Percentiles rank a stretch among this genome's conserved stretches.
Conservation (phyloP, 352 stramenopile species). For the Saprolegnia diclina region DNA sequence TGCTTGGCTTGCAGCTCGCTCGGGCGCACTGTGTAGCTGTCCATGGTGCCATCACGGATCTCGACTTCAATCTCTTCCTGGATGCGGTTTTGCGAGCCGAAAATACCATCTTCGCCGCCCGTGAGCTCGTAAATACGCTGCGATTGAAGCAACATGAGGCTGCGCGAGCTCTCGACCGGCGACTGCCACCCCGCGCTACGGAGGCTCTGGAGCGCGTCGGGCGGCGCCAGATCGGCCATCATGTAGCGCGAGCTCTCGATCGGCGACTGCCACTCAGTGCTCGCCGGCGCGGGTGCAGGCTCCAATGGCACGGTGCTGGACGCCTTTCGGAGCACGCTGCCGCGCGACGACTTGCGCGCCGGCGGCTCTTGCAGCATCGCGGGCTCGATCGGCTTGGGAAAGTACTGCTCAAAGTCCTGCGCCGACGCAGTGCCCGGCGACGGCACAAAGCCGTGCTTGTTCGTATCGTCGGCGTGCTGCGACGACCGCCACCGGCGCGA, state of each 20-base stretch:
- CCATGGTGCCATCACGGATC: not conserved
- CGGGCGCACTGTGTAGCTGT: not conserved
- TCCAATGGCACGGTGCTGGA: not conserved
- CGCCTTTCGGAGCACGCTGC: slow-evolving; percentile 12
- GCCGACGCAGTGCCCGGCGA: not conserved
- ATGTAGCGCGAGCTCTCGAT: slow-evolving; percentile 13
- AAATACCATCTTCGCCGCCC: not conserved
- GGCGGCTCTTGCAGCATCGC: not conserved
- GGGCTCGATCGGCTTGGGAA: slow-evolving; percentile 11
- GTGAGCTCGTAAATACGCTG: slow-evolving; percentile 1
- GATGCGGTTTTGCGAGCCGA: not conserved
- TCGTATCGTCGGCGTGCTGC: not conserved
- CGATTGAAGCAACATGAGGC: slow-evolving; percentile 12
- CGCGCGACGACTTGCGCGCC: slow-evolving; percentile 11
- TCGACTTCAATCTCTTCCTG: not conserved
- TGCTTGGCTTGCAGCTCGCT: not conserved
- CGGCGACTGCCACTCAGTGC: not conserved
- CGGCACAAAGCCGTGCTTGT: not conserved
- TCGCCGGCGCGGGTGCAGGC: not conserved
- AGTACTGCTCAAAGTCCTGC: slow-evolving; percentile 16
- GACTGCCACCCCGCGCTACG: slow-evolving; percentile 7
- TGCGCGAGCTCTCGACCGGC: slow-evolving; percentile 19
- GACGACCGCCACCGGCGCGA: not conserved
- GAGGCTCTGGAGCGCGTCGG: not conserved
- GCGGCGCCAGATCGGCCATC: not conserved